phyloP scores from a whole-genome alignment of 129 eudicot genomes.

The Lactuca saligna region DNA sequence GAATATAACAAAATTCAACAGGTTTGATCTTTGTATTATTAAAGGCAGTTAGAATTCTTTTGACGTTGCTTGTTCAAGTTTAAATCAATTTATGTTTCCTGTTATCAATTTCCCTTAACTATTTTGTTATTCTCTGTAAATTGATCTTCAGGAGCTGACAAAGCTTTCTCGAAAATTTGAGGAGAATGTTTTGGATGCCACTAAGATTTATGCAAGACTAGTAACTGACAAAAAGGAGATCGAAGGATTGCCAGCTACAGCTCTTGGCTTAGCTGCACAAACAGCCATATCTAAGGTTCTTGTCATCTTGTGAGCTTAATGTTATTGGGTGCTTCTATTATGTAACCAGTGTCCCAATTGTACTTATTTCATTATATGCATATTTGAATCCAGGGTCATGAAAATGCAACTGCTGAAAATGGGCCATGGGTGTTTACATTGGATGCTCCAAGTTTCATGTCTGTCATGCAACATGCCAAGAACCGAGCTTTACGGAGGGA shows the following conservation, averaged over 20 bases:
- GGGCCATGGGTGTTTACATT: constrained; percentile 96
- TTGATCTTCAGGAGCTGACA: constrained; percentile 66
- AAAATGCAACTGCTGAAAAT: constrained; percentile 87
- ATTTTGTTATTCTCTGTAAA: neutral
- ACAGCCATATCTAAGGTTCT: constrained; percentile 87
- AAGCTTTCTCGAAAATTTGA: constrained; percentile 77
- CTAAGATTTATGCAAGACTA: constrained; percentile 82
- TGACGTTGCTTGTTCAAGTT: neutral
- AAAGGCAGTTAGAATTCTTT: neutral
- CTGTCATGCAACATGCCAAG: constrained; percentile 94
- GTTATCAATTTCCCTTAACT: constrained; percentile 2
- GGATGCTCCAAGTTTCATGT: constrained; percentile 91
- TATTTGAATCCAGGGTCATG: constrained; percentile 67
- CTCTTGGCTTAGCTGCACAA: constrained; percentile 94
- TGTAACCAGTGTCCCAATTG: constrained; percentile 1
- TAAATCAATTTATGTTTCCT: neutral
- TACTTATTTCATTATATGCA: constrained; percentile 21
- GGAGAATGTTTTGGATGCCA: constrained; percentile 92
- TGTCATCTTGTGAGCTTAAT: neutral
- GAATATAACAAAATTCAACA: constrained; percentile 84
- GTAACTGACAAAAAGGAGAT: constrained; percentile 77
- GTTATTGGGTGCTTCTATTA: constrained; percentile 10
- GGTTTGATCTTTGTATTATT: constrained; percentile 40
- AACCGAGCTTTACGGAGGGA: constrained; percentile 89
- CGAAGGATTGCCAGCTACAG: constrained; percentile 89